These are phyloP conservation scores for Trichophyton equinum DNA, from an alignment of 2,329 filamentous ascomycete species.

Conservation along the genomic window DNA sequence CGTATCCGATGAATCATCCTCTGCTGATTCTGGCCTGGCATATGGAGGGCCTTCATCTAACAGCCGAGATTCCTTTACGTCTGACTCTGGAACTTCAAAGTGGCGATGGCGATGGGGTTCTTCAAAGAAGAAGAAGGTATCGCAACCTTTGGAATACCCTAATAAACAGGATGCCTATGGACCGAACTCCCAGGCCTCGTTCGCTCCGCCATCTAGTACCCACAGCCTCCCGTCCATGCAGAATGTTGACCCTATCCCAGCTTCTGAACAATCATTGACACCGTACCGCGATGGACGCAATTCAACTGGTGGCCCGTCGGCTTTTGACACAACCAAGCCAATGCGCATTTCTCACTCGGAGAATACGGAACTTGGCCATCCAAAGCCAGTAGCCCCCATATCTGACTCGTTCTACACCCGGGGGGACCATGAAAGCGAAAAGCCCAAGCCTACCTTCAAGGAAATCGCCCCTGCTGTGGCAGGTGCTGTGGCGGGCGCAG, in stretches of 20 bases:
- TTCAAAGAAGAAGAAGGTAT: slow-evolving; percentile 23
- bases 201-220: slow-evolving; percentile 8
- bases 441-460: slow-evolving; percentile 12
- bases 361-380: slow-evolving; percentile 66
- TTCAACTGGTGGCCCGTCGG: not conserved
- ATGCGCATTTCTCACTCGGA: slow-evolving; percentile 36
- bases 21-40: slow-evolving; percentile 44
- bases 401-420: slow-evolving; percentile 52
- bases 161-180: slow-evolving; percentile 51
- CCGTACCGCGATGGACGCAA: slow-evolving; percentile 30
- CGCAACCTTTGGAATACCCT: slow-evolving; percentile 30
- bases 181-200: slow-evolving; percentile 9
- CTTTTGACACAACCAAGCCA: not conserved
- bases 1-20: slow-evolving; percentile 18
- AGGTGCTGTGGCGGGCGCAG: not conserved
- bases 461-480: slow-evolving; percentile 22
- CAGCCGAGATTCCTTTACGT: slow-evolving; percentile 42
- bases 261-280: slow-evolving; percentile 51
- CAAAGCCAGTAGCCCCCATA: slow-evolving; percentile 64
- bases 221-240: slow-evolving; percentile 34
- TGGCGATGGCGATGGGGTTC: slow-evolving; percentile 52
- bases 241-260: slow-evolving; percentile 54
- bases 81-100: slow-evolving; percentile 43
- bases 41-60: slow-evolving; percentile 42
- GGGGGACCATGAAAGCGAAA: slow-evolving; percentile 17